A percentile compares a stretch with the other conserved stretches of the same genome.
These are phyloP conservation scores for Candida sonorensis DNA, from an alignment of 805 yeast genomes.

Conservation along the genomic window DNA sequence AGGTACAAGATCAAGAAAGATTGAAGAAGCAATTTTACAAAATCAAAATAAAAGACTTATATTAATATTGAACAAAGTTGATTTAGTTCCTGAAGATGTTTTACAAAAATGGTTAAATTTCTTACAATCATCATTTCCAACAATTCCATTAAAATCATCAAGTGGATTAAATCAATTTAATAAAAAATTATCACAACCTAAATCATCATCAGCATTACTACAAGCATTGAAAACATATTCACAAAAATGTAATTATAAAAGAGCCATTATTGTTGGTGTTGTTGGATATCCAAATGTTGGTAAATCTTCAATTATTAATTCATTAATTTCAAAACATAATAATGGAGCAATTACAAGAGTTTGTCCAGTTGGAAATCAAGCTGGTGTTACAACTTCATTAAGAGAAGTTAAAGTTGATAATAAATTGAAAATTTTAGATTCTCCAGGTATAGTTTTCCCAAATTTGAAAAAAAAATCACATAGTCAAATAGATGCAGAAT, in stretches of 20 bases:
- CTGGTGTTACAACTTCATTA: constrained; percentile 91
- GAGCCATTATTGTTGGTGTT: constrained; percentile 90
- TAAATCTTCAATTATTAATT: constrained; percentile 88
- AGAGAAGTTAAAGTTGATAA: constrained; percentile 90
- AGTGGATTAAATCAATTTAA: constrained; percentile 79
- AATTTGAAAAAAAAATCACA: constrained; percentile 34
- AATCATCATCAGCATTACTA: constrained; percentile 67
- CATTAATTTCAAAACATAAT: constrained; percentile 76
- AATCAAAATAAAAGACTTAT: constrained; percentile 79
- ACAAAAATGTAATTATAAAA: constrained; percentile 71
- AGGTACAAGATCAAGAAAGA: constrained; percentile 83
- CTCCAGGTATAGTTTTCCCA: constrained; percentile 98
- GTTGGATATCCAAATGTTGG: constrained; percentile 98
- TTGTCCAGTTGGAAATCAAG: constrained; percentile 96
- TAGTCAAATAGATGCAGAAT: constrained; percentile 75
- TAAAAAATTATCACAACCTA: constrained; percentile 62
- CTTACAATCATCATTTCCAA: constrained; percentile 80
- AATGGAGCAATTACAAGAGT: constrained; percentile 62
- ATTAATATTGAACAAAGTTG: constrained; percentile 84
- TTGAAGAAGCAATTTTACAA: constrained; percentile 83
- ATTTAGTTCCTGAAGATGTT: constrained; percentile 80
- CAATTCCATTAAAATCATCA: constrained; percentile 81
- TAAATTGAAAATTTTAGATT: constrained; percentile 81
- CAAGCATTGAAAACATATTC: constrained; percentile 84
- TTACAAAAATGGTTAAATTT: constrained; percentile 79